Conservation (phyloP, 1,284 basidiomycete species). For the Moesziomyces sp. region DNA sequence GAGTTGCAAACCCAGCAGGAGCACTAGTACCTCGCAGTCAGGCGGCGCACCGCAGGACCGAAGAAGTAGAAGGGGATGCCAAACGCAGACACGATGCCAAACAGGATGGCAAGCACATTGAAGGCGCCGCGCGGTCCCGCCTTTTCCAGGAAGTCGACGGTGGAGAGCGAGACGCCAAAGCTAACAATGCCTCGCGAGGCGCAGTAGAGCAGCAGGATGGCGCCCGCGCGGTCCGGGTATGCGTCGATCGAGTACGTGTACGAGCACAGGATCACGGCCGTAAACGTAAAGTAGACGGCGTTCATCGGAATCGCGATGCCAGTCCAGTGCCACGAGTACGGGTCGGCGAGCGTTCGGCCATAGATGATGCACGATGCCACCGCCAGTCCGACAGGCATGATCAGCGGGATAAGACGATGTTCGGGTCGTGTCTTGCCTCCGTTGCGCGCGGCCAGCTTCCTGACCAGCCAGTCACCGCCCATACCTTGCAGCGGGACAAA, state of each 20-base stretch:
- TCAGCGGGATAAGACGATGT: constrained; percentile 4
- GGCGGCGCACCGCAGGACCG: constrained; percentile 5
- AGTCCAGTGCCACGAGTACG: constrained; percentile 1
- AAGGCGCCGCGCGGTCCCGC: constrained; percentile 1
- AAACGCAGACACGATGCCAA: constrained; percentile 3
- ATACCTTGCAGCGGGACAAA: constrained; percentile 3
- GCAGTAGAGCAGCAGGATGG: constrained; percentile 7
- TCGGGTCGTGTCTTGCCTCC: constrained; percentile 5
- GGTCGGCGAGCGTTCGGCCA: constrained; percentile 3
- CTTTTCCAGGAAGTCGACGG: constrained; percentile 3
- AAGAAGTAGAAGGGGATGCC: constrained; percentile 7
- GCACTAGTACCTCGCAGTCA: constrained; percentile 2
- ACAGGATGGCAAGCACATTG: constrained; percentile 7
- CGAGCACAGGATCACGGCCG: constrained; percentile 1
- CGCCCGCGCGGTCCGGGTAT: neutral
- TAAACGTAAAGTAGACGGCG: constrained; percentile 5
- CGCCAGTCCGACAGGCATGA: constrained; percentile 1
- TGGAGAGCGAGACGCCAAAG: constrained; percentile 2
- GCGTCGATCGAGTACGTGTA: constrained; percentile 6
- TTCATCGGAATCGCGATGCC: constrained; percentile 3
- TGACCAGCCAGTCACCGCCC: constrained; percentile 3
- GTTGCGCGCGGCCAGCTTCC: constrained; percentile 3
- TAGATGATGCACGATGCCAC: constrained; percentile 4
- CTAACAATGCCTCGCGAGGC: constrained; percentile 2
- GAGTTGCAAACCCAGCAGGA: neutral